Conservation (phyloP, 257 asterid species). For the Solanum medicagineum region DNA sequence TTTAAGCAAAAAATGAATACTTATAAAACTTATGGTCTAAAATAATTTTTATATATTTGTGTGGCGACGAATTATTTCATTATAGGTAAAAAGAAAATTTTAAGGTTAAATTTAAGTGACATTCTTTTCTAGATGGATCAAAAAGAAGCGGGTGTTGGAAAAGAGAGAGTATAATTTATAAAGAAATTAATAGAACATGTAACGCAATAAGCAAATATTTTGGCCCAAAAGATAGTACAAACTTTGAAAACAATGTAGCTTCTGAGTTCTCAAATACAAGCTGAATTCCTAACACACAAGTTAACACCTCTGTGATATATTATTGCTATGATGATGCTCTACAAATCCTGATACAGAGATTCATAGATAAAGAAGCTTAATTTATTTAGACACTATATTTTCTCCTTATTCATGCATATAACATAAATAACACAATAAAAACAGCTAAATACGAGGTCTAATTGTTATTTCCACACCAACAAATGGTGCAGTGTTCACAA, state of each 20-base stretch:
- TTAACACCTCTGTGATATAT: too few species aligned
- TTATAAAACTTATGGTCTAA: too few species aligned
- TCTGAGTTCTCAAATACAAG: neutral
- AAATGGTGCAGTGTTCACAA: neutral
- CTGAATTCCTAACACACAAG: neutral
- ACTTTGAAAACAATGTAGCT: neutral
- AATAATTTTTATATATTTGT: too few species aligned
- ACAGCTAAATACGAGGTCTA: neutral
- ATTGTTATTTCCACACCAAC: neutral
- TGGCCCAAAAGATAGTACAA: neutral
- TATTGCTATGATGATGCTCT: neutral
- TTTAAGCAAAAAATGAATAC: too few species aligned
- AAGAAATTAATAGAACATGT: too few species aligned
- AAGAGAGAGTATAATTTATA: too few species aligned
- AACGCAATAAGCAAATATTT: neutral
- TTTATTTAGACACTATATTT: neutral
- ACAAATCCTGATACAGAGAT: too few species aligned
- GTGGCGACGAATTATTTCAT: too few species aligned
- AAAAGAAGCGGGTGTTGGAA: fast-evolving
- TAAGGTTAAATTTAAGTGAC: too few species aligned
- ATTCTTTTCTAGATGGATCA: too few species aligned
- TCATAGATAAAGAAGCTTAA: too few species aligned
- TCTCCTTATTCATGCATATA: neutral
- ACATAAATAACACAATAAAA: neutral
- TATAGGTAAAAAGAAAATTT: too few species aligned